These are phyloP conservation scores for Malania oleifera DNA, from an alignment of 164 flowering plant species.

Conservation along the genomic window DNA sequence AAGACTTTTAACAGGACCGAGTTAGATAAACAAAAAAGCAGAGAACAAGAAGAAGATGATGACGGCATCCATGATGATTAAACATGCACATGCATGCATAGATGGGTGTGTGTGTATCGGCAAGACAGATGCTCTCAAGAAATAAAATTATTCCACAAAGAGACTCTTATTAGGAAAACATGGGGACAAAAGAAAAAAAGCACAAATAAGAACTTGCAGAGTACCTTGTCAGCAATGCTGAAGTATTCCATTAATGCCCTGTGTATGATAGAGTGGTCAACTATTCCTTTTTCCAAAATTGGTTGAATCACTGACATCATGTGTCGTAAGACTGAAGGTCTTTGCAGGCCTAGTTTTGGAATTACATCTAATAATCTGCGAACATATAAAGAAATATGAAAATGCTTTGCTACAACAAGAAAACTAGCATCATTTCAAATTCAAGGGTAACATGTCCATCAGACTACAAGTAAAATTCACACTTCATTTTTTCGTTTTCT, in stretches of 20 bases:
- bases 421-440: neutral
- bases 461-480: no score
- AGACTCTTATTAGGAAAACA: no score
- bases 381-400: slow-evolving; percentile 7
- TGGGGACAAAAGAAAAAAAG: neutral
- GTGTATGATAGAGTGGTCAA: slow-evolving; percentile 92
- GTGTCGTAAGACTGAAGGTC: slow-evolving; percentile 62
- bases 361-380: slow-evolving; percentile 78
- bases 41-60: neutral
- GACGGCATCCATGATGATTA: no score
- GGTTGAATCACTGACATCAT: slow-evolving; percentile 79
- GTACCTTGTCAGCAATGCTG: slow-evolving; percentile 79
- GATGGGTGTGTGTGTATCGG: no score
- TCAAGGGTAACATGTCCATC: neutral
- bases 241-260: slow-evolving; percentile 64
- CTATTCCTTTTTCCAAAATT: slow-evolving; percentile 86
- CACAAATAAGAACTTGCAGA: neutral
- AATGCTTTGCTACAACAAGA: neutral
- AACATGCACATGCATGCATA: neutral
- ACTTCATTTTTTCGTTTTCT: no score
- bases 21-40: slow-evolving; percentile 21
- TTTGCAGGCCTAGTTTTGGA: slow-evolving; percentile 67
- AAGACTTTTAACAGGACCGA: slow-evolving; percentile 39
- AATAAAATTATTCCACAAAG: neutral
- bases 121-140: neutral